Percentiles rank a stretch among this genome's conserved stretches.
These are phyloP conservation scores for Solanum bulbocastanum DNA, from an alignment of 257 asterid genomes.

Conservation along the genomic window DNA sequence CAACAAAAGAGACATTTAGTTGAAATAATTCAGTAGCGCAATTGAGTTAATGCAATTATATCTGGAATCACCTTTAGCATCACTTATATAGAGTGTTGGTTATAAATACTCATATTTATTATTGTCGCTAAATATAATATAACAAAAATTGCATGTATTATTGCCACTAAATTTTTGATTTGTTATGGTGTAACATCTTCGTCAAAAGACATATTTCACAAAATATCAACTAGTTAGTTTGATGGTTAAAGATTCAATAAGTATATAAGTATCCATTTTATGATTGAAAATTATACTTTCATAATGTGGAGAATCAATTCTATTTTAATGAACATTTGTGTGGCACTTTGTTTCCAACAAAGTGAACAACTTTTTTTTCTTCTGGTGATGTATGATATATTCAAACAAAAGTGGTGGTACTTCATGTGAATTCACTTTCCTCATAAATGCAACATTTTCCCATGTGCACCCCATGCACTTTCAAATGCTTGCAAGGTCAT, in stretches of 20 bases:
- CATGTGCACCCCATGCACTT: slow-evolving; percentile 10
- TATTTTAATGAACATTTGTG: not conserved
- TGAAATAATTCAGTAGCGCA: too few relatives aligned
- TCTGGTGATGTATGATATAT: not conserved
- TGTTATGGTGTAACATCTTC: not conserved
- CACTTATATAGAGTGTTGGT: too few relatives aligned
- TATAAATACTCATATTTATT: too few relatives aligned
- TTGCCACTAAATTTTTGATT: not conserved
- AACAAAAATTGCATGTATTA: too few relatives aligned
- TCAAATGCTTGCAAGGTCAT: not conserved
- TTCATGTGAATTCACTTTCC: slow-evolving; percentile 8
- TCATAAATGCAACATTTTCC: not conserved
- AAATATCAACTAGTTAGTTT: not conserved
- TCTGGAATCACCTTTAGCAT: not conserved
- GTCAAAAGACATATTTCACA: not conserved
- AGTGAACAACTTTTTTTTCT: not conserved
- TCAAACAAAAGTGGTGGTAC: slow-evolving; percentile 1
- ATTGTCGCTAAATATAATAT: not conserved
- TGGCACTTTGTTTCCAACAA: not conserved
- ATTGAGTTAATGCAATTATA: too few relatives aligned
- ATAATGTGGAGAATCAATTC: not conserved
- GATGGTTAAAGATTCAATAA: not conserved
- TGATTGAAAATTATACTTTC: not conserved
- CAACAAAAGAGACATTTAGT: not conserved
- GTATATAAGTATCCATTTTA: not conserved